phyloP scores from a whole-genome alignment of 192 early-diverging fungal genomes.

The Umbelopsis isabellina region DNA sequence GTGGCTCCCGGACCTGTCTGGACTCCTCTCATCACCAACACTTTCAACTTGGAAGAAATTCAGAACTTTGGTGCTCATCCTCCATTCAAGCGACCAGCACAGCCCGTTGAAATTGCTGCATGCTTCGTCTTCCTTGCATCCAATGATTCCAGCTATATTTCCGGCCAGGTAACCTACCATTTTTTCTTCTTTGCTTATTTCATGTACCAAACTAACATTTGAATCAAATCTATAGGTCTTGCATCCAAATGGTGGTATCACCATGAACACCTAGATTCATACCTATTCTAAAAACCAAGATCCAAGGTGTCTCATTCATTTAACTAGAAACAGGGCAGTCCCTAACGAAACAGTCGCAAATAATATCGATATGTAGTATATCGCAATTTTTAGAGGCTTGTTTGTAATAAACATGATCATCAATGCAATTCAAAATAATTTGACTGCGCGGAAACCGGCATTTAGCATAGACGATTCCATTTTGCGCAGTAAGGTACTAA shows the following conservation, averaged over 20 bases:
- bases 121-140: constrained; percentile 55
- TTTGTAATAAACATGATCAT: constrained; percentile 20
- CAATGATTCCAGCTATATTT: constrained; percentile 49
- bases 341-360: not conserved
- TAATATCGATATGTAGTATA: not conserved
- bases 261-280: constrained; percentile 31
- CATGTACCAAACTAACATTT: not conserved
- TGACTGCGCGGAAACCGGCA: not conserved
- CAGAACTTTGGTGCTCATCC: constrained; percentile 49
- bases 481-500: too few species aligned
- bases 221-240: constrained; percentile 8
- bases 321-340: not conserved
- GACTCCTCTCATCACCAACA: constrained; percentile 54
- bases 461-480: not conserved
- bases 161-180: constrained; percentile 35
- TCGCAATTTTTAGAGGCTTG: not conserved
- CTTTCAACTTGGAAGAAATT: constrained; percentile 45
- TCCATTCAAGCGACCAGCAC: constrained; percentile 51
- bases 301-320: not conserved
- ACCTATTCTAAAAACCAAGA: constrained; percentile 22
- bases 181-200: not conserved
- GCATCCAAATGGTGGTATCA: constrained; percentile 49
- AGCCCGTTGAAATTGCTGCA: constrained; percentile 52
- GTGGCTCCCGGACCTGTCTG: constrained; percentile 59
- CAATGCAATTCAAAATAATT: not conserved